Evolutionary conservation across 352 stramenopile genomes (phyloP).

Genomic region (Blastocystis hominis): DNA sequence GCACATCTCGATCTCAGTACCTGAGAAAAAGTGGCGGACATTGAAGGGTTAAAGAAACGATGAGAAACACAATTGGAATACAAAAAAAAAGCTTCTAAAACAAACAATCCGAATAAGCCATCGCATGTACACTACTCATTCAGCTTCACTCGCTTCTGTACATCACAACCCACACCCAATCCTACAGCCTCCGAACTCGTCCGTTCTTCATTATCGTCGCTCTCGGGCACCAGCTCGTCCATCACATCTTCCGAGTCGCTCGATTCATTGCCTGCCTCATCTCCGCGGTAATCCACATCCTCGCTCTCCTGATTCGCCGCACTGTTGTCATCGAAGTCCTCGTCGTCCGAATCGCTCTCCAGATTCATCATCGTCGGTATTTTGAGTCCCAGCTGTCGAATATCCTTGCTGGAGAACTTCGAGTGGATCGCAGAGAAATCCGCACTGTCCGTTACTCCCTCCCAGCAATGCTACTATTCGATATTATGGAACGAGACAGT

Average conservation of each 20-base stretch:
- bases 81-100: background rate
- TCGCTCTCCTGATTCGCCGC: conserved; percentile 72
- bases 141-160: conserved; percentile 33
- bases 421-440: conserved; percentile 63
- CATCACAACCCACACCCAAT: background rate
- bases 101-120: conserved; percentile 2
- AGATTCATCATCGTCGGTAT: conserved; percentile 75
- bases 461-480: background rate
- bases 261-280: conserved; percentile 63
- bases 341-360: conserved; percentile 77
- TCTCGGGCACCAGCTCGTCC: conserved; percentile 48
- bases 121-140: background rate
- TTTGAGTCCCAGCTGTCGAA: conserved; percentile 70
- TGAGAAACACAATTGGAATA: background rate
- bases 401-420: conserved; percentile 63
- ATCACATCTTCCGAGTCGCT: conserved; percentile 39
- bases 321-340: conserved; percentile 78
- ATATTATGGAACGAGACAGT: conserved; percentile 50
- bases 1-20: background rate
- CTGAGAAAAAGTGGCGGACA: conserved; percentile 53
- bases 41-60: background rate
- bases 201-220: conserved; percentile 34
- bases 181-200: background rate
- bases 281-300: conserved; percentile 70
- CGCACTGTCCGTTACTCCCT: conserved; percentile 19